Percentiles rank a stretch among this genome's conserved stretches.
Conservation (phyloP, 2,329 filamentous ascomycete genomes). For the Chaetomiaceae sp. region DNA sequence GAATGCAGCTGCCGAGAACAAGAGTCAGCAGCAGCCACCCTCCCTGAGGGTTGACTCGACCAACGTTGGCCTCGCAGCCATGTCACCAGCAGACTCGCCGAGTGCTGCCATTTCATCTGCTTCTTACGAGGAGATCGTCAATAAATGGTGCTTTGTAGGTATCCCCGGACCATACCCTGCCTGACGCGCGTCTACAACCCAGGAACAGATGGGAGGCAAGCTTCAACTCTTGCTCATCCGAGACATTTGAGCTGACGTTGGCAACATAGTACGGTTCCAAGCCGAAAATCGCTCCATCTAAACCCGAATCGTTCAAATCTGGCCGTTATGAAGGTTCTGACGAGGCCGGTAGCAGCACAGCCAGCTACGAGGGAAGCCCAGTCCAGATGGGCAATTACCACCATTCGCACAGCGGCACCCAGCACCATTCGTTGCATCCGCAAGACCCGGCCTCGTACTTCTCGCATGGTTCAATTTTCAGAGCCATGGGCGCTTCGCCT, state of each 20-base stretch:
- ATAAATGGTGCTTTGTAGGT: slow-evolving; percentile 99
- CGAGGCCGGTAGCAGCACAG: slow-evolving; percentile 35
- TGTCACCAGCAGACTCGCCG: slow-evolving; percentile 49
- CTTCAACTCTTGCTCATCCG: slow-evolving; percentile 19
- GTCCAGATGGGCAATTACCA: slow-evolving; percentile 28
- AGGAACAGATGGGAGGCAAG: slow-evolving; percentile 28
- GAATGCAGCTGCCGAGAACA: neutral
- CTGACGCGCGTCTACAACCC: slow-evolving; percentile 25
- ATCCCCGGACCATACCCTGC: slow-evolving; percentile 37
- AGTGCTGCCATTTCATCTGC: slow-evolving; percentile 66
- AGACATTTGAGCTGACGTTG: slow-evolving; percentile 38
- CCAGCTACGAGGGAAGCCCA: slow-evolving; percentile 38
- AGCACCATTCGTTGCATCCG: slow-evolving; percentile 42
- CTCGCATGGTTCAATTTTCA: slow-evolving; percentile 28
- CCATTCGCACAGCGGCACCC: slow-evolving; percentile 35
- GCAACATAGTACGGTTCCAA: slow-evolving; percentile 57
- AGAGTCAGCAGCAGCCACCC: slow-evolving; percentile 1
- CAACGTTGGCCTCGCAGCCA: slow-evolving; percentile 16
- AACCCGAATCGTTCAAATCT: slow-evolving; percentile 29
- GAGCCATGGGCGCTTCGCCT: slow-evolving; percentile 33
- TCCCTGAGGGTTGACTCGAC: slow-evolving; percentile 27
- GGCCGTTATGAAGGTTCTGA: slow-evolving; percentile 41
- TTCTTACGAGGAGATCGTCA: slow-evolving; percentile 93
- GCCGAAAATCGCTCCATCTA: slow-evolving; percentile 48
- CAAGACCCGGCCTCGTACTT: slow-evolving; percentile 36